Evolutionary conservation across 2,329 filamentous ascomycete species (phyloP).

Genomic region (Fusarium tricinctum): DNA sequence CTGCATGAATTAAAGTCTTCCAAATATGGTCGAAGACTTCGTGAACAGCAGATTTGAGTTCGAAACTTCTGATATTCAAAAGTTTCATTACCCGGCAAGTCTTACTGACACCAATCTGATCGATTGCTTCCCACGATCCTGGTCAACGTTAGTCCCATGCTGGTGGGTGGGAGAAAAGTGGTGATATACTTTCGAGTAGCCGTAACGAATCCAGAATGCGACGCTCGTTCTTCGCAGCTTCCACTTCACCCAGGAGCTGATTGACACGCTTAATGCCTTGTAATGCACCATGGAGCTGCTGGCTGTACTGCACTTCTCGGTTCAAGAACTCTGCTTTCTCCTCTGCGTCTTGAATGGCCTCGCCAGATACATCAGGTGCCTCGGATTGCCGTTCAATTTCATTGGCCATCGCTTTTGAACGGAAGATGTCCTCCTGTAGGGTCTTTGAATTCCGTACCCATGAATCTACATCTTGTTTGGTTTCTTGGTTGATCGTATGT

Average conservation of each 20-base stretch:
- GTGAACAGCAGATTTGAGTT: conserved; percentile 75
- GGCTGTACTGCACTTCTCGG: conserved; percentile 70
- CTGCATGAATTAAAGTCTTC: conserved; percentile 75
- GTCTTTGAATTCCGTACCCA: conserved; percentile 90
- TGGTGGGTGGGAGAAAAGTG: neutral
- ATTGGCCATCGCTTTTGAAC: conserved; percentile 82
- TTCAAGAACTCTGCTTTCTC: conserved; percentile 69
- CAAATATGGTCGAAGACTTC: conserved; percentile 79
- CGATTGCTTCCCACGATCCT: conserved; percentile 71
- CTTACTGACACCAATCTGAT: conserved; percentile 71
- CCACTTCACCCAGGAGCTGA: conserved; percentile 72
- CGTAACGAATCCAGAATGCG: conserved; percentile 70
- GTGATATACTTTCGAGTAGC: conserved; percentile 66
- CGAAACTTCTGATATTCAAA: conserved; percentile 73
- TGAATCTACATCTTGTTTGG: conserved; percentile 82
- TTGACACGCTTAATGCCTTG: conserved; percentile 69
- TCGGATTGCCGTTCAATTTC: conserved; percentile 86
- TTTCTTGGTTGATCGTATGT: conserved; percentile 80
- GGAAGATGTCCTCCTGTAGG: conserved; percentile 86
- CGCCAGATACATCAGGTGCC: conserved; percentile 67
- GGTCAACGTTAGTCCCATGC: conserved; percentile 28
- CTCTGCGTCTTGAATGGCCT: conserved; percentile 66
- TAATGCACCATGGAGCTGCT: conserved; percentile 67
- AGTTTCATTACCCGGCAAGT: conserved; percentile 74
- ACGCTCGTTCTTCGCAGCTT: conserved; percentile 67